phyloP scores from a whole-genome alignment of 192 early-diverging fungal species.

The Podila horticola region DNA sequence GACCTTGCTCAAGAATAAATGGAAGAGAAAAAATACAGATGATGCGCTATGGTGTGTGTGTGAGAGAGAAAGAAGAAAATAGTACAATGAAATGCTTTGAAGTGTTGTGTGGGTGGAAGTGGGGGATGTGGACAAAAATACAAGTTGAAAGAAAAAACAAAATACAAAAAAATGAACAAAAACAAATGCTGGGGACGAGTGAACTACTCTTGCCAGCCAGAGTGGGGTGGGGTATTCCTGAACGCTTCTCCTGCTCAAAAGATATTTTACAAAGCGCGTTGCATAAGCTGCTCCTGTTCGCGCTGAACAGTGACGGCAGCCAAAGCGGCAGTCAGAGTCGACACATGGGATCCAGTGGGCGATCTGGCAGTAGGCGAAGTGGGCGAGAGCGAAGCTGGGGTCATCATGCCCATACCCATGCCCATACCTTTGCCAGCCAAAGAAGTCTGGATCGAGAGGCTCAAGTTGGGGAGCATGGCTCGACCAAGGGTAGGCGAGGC shows the following conservation, averaged over 20 bases:
- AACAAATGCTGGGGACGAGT: neutral
- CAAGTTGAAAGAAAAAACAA: neutral
- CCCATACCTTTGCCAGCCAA: slow-evolving; percentile 10
- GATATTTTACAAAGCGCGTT: slow-evolving; percentile 8
- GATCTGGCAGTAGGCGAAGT: slow-evolving; percentile 21
- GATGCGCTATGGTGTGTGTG: neutral
- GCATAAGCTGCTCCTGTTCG: slow-evolving; percentile 10
- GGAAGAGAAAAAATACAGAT: neutral
- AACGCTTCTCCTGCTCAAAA: neutral
- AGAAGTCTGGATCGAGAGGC: slow-evolving; percentile 41
- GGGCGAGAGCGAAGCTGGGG: slow-evolving; percentile 43
- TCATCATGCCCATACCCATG: slow-evolving; percentile 22
- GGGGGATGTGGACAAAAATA: neutral
- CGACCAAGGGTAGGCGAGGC: slow-evolving; percentile 31
- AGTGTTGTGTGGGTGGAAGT: neutral
- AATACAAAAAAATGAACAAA: slow-evolving; percentile 4
- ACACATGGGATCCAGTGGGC: slow-evolving; percentile 27
- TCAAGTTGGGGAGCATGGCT: slow-evolving; percentile 5
- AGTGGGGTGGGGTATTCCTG: neutral
- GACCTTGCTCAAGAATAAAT: too few relatives aligned
- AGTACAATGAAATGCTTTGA: neutral
- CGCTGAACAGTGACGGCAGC: slow-evolving; percentile 43
- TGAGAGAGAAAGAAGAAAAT: neutral
- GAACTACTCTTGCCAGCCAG: slow-evolving; percentile 3
- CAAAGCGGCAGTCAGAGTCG: slow-evolving; percentile 43